A percentile compares a stretch with the other conserved stretches of the same genome.
Evolutionary conservation across 2,329 filamentous ascomycete genomes (phyloP).

Genomic region (Waltergamsia citrina): DNA sequence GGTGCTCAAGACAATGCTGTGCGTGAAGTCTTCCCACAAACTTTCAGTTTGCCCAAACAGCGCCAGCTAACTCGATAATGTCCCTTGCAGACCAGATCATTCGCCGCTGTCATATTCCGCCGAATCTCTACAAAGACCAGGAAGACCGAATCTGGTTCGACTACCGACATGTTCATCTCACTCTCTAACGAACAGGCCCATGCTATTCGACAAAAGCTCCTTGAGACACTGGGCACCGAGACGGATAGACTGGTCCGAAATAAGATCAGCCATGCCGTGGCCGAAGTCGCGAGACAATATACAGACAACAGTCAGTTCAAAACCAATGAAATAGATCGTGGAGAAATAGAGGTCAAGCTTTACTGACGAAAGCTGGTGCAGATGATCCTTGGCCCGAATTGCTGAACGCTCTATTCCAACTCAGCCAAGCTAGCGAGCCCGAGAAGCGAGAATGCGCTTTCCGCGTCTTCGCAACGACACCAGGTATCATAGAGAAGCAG

Average conservation of each 20-base stretch:
- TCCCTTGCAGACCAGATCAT: conserved; percentile 64
- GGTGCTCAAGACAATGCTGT: conserved; percentile 65
- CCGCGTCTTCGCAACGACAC: conserved; percentile 90
- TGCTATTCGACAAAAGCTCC: conserved; percentile 74
- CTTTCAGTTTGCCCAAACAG: not conserved
- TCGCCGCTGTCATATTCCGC: conserved; percentile 88
- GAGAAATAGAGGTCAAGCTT: not conserved
- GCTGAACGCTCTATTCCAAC: conserved; percentile 74
- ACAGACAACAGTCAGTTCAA: conserved; percentile 69
- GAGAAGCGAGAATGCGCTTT: conserved; percentile 88
- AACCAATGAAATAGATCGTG: not conserved
- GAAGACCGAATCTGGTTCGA: conserved; percentile 63
- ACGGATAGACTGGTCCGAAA: conserved; percentile 68
- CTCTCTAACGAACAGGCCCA: conserved; percentile 63
- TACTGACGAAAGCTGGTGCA: conserved; percentile 22
- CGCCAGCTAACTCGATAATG: not conserved
- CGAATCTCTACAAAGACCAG: conserved; percentile 83
- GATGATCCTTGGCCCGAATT: conserved; percentile 86
- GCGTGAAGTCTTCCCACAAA: conserved; percentile 14
- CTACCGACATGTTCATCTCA: conserved; percentile 77
- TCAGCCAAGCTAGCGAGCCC: conserved; percentile 77
- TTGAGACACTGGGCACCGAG: conserved; percentile 69
- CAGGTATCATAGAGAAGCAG: conserved; percentile 90
- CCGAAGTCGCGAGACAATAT: conserved; percentile 91
- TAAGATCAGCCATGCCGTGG: conserved; percentile 96